Conservation (phyloP, 768 basidiomycete genomes). For the Collybiopsis confluens region DNA sequence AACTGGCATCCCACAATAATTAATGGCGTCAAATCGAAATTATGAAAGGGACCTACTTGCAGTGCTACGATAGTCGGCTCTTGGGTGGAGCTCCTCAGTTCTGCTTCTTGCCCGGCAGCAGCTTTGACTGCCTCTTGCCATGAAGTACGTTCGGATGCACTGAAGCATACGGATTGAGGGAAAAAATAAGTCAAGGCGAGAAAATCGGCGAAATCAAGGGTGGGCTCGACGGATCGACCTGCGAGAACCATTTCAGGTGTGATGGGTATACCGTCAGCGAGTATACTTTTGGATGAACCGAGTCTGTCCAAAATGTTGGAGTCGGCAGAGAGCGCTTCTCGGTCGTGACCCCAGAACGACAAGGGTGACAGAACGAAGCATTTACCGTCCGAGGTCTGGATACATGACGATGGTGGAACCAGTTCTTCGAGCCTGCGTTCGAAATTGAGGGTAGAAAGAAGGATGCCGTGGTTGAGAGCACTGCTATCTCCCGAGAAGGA, state of each 20-base stretch:
- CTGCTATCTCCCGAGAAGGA: slow-evolving; percentile 41
- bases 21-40: slow-evolving; percentile 9
- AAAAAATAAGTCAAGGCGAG: slow-evolving; percentile 84
- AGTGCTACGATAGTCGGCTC: slow-evolving; percentile 42
- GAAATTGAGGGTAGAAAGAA: slow-evolving; percentile 61
- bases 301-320: slow-evolving; percentile 57
- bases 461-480: slow-evolving; percentile 56
- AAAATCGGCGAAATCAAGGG: slow-evolving; percentile 62
- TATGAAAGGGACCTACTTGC: slow-evolving; percentile 29
- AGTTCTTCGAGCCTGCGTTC: slow-evolving; percentile 52
- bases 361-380: slow-evolving; percentile 75
- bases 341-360: slow-evolving; percentile 70
- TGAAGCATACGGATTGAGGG: slow-evolving; percentile 66
- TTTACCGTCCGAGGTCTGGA: slow-evolving; percentile 44
- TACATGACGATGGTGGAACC: slow-evolving; percentile 44
- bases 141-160: slow-evolving; percentile 51
- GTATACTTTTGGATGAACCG: slow-evolving; percentile 45
- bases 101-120: slow-evolving; percentile 26
- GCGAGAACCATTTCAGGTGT: slow-evolving; percentile 77
- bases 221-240: slow-evolving; percentile 54
- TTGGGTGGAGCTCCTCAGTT: slow-evolving; percentile 24
- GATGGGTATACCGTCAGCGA: slow-evolving; percentile 60
- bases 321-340: slow-evolving; percentile 48
- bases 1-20: slow-evolving; percentile 40
- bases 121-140: slow-evolving; percentile 58